These are phyloP conservation scores for Fistulifera pelliculosa DNA, from an alignment of 108 stramenopile species.

Conservation along the genomic window DNA sequence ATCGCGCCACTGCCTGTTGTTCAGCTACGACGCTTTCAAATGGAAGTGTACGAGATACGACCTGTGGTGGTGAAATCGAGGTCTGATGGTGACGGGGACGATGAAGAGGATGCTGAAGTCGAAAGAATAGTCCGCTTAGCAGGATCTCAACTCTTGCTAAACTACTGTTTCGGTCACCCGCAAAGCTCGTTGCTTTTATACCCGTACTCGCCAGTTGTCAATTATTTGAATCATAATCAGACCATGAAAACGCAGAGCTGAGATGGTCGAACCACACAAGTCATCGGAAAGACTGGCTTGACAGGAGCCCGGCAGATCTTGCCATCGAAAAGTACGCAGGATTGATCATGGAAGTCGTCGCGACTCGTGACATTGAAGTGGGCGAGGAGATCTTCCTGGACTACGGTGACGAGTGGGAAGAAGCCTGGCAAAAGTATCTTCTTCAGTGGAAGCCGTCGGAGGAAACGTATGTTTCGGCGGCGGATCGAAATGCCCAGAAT, in stretches of 20 bases:
- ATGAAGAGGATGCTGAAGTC: conserved; percentile 9
- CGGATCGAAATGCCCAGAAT: too few relatives aligned
- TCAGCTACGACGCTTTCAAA: conserved; percentile 24
- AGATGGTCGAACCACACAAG: conserved; percentile 21
- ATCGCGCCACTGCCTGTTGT: conserved; percentile 60
- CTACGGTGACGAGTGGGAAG: conserved; percentile 59
- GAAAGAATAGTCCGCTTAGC: conserved; percentile 16
- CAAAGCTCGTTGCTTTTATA: conserved; percentile 33
- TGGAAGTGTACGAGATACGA: conserved; percentile 22
- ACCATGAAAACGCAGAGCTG: conserved; percentile 42
- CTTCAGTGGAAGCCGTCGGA: too few relatives aligned
- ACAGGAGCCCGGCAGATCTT: conserved; percentile 15
- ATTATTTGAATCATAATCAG: conserved; percentile 56
- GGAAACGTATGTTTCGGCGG: too few relatives aligned
- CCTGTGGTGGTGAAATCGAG: not conserved
- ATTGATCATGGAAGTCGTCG: conserved; percentile 50
- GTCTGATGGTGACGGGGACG: too few relatives aligned
- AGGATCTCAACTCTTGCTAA: conserved; percentile 47
- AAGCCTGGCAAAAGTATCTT: conserved; percentile 50
- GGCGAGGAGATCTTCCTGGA: conserved; percentile 68
- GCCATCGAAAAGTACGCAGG: conserved; percentile 11
- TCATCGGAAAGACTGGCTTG: conserved; percentile 26
- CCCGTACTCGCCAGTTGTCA: conserved; percentile 31
- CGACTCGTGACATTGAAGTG: conserved; percentile 49
- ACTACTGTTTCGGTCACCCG: conserved; percentile 73